phyloP scores from a whole-genome alignment of 2,329 filamentous ascomycete species.

The Xylariaceae sp. region DNA sequence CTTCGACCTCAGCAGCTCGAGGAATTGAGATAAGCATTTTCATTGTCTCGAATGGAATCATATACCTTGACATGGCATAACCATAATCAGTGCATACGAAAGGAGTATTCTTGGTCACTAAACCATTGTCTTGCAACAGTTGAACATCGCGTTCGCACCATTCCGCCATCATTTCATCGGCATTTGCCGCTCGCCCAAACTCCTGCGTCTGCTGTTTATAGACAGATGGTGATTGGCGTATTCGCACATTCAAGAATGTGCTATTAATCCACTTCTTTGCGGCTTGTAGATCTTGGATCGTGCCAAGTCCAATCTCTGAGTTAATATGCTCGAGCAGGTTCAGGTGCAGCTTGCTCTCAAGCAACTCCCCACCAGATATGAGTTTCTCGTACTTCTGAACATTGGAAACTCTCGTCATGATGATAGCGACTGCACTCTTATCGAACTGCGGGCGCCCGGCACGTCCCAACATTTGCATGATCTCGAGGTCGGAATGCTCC shows the following conservation, averaged over 20 bases:
- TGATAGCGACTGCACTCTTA: conserved; percentile 68
- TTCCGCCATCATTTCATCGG: conserved; percentile 62
- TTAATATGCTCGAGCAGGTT: conserved; percentile 83
- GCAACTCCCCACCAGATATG: conserved; percentile 65
- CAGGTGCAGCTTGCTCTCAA: conserved; percentile 75
- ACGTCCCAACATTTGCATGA: conserved; percentile 88
- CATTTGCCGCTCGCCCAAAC: conserved; percentile 42
- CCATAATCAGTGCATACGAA: conserved; percentile 69
- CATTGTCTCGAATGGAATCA: conserved; percentile 78
- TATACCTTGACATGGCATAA: conserved; percentile 78
- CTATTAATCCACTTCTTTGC: conserved; percentile 72
- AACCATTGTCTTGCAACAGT: conserved; percentile 55
- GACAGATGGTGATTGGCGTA: conserved; percentile 65
- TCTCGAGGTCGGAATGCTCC: conserved; percentile 77
- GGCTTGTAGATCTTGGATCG: conserved; percentile 59
- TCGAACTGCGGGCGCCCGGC: conserved; percentile 84
- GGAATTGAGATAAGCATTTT: conserved; percentile 61
- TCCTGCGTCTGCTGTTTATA: conserved; percentile 67
- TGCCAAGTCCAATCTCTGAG: conserved; percentile 75
- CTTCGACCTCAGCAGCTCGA: conserved; percentile 56
- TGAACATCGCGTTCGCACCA: conserved; percentile 68
- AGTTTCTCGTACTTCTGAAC: conserved; percentile 66
- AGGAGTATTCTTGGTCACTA: conserved; percentile 48
- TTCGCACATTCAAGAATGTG: conserved; percentile 73
- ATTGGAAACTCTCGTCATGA: conserved; percentile 68